Evolutionary conservation across 2,329 filamentous ascomycete species (phyloP), one percentile per base, ranked within the genome.

Genomic region (Venturia aucupariae): DNA sequence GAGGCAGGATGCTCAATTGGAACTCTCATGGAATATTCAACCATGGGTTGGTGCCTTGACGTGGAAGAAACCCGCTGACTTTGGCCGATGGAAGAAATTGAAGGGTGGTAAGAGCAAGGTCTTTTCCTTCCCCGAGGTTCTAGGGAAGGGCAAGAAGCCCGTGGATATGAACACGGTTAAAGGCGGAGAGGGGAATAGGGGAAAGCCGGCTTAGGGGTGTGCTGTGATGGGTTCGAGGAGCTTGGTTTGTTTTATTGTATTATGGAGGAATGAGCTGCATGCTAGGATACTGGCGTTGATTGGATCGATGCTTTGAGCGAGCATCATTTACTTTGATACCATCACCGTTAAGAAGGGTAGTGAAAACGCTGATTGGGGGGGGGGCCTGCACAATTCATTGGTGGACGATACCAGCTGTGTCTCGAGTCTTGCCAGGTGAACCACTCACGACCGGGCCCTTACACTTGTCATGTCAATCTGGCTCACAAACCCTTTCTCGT

Each of bases 1-100:
- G 71, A 81, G 86, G 60, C 79, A 83, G 61, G 86, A 94, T 73
- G 90, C 93, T 65, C 87, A 85, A 38, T 80, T 99, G 67, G 86
- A 87, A 71, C 80, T 97, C 63, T 88, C 94, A 73, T 99, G 96
- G 86, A 97, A 97, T 77, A 89, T 97, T 66, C 94, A 99, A 81
- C 94, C 94, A 39, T 97, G 93, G 90, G 91, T 99, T 13, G 94
- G 94, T 17, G 77, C 88, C 62, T 77, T 97, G 75, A 89, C 89
- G 51, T 99, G 94, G 94, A 88, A 73, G 41, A 78, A 78, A 64
- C 73, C 70, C 70, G 65, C 70, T 65, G 74, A 75, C 68, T 75
- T 84, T 64, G 84, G 84, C 11, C 74, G 78, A 61, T 92, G 90
- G 90, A 82, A 86, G 77, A 80, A 78, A 63, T 71, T 92, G 67